Evolutionary conservation across 805 yeast species (phyloP).

Genomic region (Candida stauntonica): DNA sequence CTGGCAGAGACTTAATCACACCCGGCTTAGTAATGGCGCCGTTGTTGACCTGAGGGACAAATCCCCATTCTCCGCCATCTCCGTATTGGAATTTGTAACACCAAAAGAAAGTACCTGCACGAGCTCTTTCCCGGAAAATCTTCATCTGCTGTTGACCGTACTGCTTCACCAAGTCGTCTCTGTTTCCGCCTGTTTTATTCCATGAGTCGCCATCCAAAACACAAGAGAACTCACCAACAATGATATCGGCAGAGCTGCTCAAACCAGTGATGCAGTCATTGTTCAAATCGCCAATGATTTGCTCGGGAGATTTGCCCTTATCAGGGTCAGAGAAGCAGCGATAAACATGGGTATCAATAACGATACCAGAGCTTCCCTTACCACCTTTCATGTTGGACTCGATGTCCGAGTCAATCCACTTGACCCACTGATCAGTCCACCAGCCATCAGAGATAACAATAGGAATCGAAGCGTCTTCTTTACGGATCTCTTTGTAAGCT

Average conservation of each 20-base stretch:
- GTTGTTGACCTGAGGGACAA: constrained; percentile 64
- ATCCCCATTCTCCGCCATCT: constrained; percentile 97
- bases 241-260: constrained; percentile 53
- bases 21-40: constrained; percentile 47
- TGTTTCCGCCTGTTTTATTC: constrained; percentile 44
- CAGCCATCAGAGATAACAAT: constrained; percentile 89
- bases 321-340: constrained; percentile 81
- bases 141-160: constrained; percentile 57
- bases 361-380: constrained; percentile 45
- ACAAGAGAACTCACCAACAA: constrained; percentile 90
- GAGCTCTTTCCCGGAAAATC: constrained; percentile 48
- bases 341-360: constrained; percentile 82
- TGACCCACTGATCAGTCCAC: constrained; percentile 79
- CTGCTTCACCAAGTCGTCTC: constrained; percentile 52
- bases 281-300: constrained; percentile 55
- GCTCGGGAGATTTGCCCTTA: constrained; percentile 56
- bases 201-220: constrained; percentile 77
- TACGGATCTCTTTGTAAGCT: constrained; percentile 59
- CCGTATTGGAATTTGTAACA: constrained; percentile 83
- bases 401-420: constrained; percentile 45
- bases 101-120: constrained; percentile 85
- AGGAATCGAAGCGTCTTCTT: constrained; percentile 54
- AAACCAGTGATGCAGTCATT: constrained; percentile 45
- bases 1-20: constrained; percentile 34
- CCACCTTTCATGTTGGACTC: constrained; percentile 35